Base-by-base conservation (phyloP, 768 basidiomycete species). In the Russula virescens region DNA sequence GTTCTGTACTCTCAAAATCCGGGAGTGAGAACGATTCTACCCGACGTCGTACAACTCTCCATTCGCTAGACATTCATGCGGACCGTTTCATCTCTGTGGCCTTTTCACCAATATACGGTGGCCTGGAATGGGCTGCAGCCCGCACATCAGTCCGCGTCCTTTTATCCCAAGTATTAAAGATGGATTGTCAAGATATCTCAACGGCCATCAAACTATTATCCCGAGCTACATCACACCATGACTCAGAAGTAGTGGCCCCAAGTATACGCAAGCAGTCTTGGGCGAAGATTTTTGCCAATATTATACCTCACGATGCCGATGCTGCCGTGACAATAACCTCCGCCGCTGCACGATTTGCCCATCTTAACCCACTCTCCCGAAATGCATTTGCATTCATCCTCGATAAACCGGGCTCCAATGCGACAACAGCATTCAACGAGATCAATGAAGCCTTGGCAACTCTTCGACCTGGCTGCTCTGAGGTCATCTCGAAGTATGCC, bases 381-480 rank as follows among this genome's bases (percentile, higher is more conserved):
- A 75, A 75, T 14, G 78, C 83, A n/a, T 88, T 83, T 69, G 73
- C 70, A 58, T 63, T 73, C 18, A 69, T 72, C 61, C 55, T 80
- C 70, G 69, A 71, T 62, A 70, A 73, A 61, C 66, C 72, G 49
- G 35, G 70, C 61, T 64, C 55, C 46, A 59, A 43, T 23, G 71
- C 62, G 50, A 66, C 74, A 35, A 66, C 66, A 0, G 74, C 79
- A 2, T 73, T 91, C 28, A 77, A 79, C 46, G 75, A 79, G 10
- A 76, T 94, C 69, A 91, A 95, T 71, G 72, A 73, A 19, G 80
- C 85, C 3, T 72, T 97, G 50, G 72, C 69, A 14, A 68, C 74
- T 42, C 80, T 90, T 28, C 82, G 86, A 63, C 77, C 79, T 28
- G 86, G 86, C 0, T 87, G 95, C 68, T 73, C 81, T 0, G 78